Evolutionary conservation across 768 basidiomycete genomes (phyloP), one percentile per base, ranked within the genome.

Genomic region (Tubosaeta brunneosetosa): DNA sequence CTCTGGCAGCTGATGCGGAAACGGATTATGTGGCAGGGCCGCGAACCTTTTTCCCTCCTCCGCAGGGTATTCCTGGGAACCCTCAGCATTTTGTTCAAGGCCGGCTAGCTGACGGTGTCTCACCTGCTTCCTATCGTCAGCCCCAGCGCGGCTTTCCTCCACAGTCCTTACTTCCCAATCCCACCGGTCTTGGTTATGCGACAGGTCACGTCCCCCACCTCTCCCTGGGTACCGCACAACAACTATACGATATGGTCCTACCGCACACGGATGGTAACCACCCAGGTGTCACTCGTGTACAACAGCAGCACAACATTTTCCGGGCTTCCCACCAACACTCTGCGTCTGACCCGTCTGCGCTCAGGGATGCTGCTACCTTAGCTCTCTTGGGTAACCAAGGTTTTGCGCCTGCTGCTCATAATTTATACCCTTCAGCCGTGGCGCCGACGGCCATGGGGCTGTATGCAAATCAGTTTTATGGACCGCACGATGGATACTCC

Each of bases 291-390:
- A 77, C 81, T 47, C 87, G 87, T 58, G 82, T 88, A 46, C 88
- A 91, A 66, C 87, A 89, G 60, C 88, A 88, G 63, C 85, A 84
- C 63, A 83, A 82, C 59, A 77, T 77, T 42, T 90, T 86, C 73
- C 85, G 86, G 34, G 76, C 74, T 26, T 81, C 79, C 25, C 88
- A 91, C 66, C 89, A 91, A 56, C 88, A 91, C 68, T 91, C 88
- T 33, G 80, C 87, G 4, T 90, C 88, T 2, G 89, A 91, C 63
- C 89, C 88, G 4, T 86, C 88, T 32, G 78, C 83, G 9, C 74
- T 90, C 36, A 81, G 88, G 44, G 89, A 91, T 60, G 83, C 81
- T 36, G 77, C 83, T 32, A 67, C 83, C n/a, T 68, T 89, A 44
- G 81, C 85, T 31, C 62, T 89, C 54, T 70, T 90, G 59, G 80